Evolutionary conservation across 768 basidiomycete genomes (phyloP).

Genomic region (Clathrus columnatus): DNA sequence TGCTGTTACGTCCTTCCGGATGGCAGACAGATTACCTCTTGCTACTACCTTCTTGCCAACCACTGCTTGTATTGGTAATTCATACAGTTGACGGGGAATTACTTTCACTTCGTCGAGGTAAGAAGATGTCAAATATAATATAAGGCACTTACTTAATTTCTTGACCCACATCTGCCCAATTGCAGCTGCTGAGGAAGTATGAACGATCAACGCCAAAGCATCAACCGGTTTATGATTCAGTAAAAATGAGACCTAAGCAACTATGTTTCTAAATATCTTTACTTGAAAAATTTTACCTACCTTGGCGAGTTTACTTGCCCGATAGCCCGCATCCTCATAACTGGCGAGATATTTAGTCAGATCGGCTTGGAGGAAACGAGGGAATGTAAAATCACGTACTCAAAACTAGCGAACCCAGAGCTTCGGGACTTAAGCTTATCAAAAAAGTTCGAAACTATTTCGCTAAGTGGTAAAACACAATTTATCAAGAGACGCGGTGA

Average conservation of each 20-base stretch:
- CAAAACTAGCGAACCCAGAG: slow-evolving; percentile 87
- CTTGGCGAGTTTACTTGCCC: slow-evolving; percentile 72
- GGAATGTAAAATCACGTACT: slow-evolving; percentile 40
- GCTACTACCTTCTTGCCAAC: slow-evolving; percentile 83
- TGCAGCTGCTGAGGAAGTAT: slow-evolving; percentile 64
- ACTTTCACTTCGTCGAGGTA: slow-evolving; percentile 57
- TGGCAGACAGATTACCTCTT: slow-evolving; percentile 77
- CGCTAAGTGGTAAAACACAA: slow-evolving; percentile 79
- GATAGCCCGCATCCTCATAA: slow-evolving; percentile 92
- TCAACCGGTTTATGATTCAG: slow-evolving; percentile 87
- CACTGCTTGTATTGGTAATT: slow-evolving; percentile 91
- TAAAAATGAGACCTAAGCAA: slow-evolving; percentile 73
- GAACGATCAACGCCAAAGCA: slow-evolving; percentile 87
- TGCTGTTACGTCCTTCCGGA: slow-evolving; percentile 88
- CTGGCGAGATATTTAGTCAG: slow-evolving; percentile 31
- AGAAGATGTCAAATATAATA: not conserved
- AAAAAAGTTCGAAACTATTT: slow-evolving; percentile 94
- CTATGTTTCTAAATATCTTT: not conserved
- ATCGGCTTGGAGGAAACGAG: not conserved
- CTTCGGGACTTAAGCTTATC: slow-evolving; percentile 89
- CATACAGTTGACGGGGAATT: slow-evolving; percentile 86
- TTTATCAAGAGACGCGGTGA: slow-evolving; percentile 71
- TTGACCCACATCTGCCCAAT: slow-evolving; percentile 83
- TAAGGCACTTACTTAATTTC: slow-evolving; percentile 63
- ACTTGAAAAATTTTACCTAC: slow-evolving; percentile 40